Evolutionary conservation across 2,329 filamentous ascomycete genomes (phyloP), one percentile per base, ranked within the genome.

Genomic region (Metarhizium brunneum): DNA sequence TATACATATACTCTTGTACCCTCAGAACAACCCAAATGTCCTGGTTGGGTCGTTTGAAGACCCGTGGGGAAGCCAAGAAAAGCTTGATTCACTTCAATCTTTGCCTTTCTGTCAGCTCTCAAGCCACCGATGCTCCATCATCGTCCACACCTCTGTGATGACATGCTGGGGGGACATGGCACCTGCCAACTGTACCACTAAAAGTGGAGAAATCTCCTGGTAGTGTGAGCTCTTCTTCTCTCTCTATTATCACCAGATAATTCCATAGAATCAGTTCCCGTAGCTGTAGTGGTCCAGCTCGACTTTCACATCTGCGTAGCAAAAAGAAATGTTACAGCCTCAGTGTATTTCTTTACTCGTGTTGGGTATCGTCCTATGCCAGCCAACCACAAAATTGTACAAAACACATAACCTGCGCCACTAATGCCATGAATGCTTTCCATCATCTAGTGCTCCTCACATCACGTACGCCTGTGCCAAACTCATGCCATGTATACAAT

Each of bases 1-100:
- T 25, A 25, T 25, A 25, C 25, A 25, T 25, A 25, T 25, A 25
- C 25, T 25, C 25, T 25, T 4, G 25, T 25, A 25, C 25, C 18
- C 43, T 30, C 42, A n/a, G 20, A 47, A 42, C 25, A 11, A 14
- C 20, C 16, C 47, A 32, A 13, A 4, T 30, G 10, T 45, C 38
- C 38, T 50, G 45, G 50, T 58, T 48, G 51, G 38, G 38, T 16
- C 32, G 25, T 38, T 16, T 16, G 43, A 54, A 54, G 52, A 54
- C 13, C 6, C 35, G 29, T 29, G 20, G 38, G 30, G 30, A n/a
- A 40, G 30, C 51, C 47, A 58, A 55, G 49, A 51, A 55, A 54
- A 54, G 57, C 57, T 55, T 57, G 47, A 50, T 54, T 25, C 43
- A n/a, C 20, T 18, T 42, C 20, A 16, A 20, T 25, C 25, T 25